Percentiles rank a stretch among this genome's conserved stretches.
phyloP scores from a whole-genome alignment of 768 basidiomycete genomes.

The Amylocystis lapponica region DNA sequence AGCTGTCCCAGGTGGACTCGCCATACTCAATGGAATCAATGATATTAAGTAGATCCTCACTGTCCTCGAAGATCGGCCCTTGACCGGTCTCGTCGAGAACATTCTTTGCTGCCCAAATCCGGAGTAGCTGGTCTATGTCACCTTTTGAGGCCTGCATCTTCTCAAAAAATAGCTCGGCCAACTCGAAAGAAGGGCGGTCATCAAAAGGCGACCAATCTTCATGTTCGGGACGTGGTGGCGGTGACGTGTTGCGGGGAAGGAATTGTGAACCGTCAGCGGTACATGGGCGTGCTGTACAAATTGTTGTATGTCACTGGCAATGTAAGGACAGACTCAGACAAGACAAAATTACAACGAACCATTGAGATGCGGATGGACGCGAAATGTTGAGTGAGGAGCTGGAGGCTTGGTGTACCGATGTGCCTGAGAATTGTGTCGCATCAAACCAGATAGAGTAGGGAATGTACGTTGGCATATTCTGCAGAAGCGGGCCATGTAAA shows the following conservation, averaged over 20 bases:
- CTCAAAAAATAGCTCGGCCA: constrained; percentile 20
- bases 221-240: background rate
- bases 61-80: constrained; percentile 19
- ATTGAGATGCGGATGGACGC: too few relatives aligned
- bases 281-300: too few relatives aligned
- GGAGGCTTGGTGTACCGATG: too few relatives aligned
- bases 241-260: background rate
- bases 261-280: too few relatives aligned
- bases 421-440: too few relatives aligned
- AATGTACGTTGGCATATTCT: too few relatives aligned
- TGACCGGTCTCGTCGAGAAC: constrained; percentile 4
- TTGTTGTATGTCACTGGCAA: too few relatives aligned
- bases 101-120: constrained; percentile 14
- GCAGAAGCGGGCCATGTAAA: too few relatives aligned
- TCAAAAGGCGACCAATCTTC: constrained; percentile 18
- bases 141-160: constrained; percentile 15
- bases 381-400: too few relatives aligned
- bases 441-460: too few relatives aligned
- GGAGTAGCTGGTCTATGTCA: constrained; percentile 7
- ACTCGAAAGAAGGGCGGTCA: constrained; percentile 13
- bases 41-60: constrained; percentile 24
- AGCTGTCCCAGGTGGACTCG: constrained; percentile 32
- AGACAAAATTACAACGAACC: too few relatives aligned
- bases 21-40: constrained; percentile 32
- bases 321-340: too few relatives aligned